Conservation (phyloP, 371 early-diverging fungal species). For the Mortierella sp. region DNA sequence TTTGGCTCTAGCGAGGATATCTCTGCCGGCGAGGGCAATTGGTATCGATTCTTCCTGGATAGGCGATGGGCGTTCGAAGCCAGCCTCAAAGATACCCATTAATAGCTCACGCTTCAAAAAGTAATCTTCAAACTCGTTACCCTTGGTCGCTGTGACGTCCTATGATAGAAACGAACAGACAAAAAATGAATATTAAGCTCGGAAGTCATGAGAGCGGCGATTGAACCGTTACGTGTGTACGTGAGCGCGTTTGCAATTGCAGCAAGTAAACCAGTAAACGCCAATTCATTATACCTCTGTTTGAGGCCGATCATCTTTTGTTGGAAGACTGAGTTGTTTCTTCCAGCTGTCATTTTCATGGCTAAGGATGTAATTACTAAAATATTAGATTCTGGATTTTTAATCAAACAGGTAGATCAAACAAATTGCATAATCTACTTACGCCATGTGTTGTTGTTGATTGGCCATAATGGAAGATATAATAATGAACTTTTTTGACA, state of each 20-base stretch:
- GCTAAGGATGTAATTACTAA: conserved; percentile 38
- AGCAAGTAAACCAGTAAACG: no score
- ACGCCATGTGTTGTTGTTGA: conserved; percentile 47
- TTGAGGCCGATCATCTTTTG: conserved; percentile 89
- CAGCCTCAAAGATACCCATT: conserved; percentile 99
- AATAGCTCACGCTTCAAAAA: conserved; percentile 95
- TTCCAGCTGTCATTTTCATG: conserved; percentile 84
- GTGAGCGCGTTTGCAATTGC: no score
- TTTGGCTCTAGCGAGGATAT: conserved; percentile 97
- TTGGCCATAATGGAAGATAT: conserved; percentile 17
- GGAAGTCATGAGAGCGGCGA: no score
- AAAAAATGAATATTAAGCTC: conserved; percentile 8
- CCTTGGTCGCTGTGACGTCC: conserved; percentile 97
- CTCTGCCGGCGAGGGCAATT: conserved; percentile 94
- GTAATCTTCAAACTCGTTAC: conserved; percentile 98
- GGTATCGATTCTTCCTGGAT: conserved; percentile 99
- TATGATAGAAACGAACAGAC: conserved; percentile 17
- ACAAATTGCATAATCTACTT: conserved; percentile 5
- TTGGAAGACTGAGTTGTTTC: conserved; percentile 76
- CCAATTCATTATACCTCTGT: conserved; percentile 82
- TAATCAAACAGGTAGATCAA: not conserved
- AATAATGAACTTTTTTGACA: not conserved
- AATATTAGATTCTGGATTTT: not conserved
- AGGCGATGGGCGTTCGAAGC: conserved; percentile 98
- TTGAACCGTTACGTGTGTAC: no score